Conservation (phyloP, 208 protist species). For the Trypanosoma caninum region DNA sequence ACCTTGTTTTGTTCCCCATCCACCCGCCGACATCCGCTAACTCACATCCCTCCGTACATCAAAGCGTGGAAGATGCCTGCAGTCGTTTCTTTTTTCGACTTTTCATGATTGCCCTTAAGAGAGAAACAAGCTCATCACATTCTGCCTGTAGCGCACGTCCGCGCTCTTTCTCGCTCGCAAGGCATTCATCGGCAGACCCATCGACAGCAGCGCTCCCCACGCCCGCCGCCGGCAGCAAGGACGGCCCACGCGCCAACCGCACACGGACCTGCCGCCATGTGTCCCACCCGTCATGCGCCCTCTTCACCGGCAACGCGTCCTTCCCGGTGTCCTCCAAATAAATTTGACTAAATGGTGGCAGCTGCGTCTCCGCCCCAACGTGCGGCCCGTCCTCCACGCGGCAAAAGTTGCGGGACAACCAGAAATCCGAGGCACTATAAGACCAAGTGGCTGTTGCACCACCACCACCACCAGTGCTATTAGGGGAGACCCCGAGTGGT, state of each 20-base stretch:
- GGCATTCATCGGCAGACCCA: slow-evolving; percentile 6
- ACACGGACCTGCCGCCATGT: slow-evolving; percentile 10
- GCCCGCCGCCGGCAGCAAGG: background rate
- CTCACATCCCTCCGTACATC: background rate
- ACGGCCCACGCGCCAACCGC: background rate
- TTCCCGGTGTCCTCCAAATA: background rate
- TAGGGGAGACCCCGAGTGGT: too few relatives aligned
- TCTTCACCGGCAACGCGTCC: background rate
- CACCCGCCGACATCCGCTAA: background rate
- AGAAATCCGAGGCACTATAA: slow-evolving; percentile 15
- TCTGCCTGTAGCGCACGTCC: slow-evolving; percentile 45
- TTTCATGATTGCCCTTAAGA: slow-evolving; percentile 25
- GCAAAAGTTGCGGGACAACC: slow-evolving; percentile 18
- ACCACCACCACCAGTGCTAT: background rate
- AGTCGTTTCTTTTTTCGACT: background rate
- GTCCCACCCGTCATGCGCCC: slow-evolving; percentile 13
- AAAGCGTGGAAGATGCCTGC: background rate
- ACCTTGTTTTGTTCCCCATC: slow-evolving; percentile 3
- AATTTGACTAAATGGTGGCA: background rate
- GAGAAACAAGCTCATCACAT: slow-evolving; percentile 54
- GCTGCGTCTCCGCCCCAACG: background rate
- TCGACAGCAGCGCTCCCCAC: background rate
- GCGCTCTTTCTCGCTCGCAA: slow-evolving; percentile 32
- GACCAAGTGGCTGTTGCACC: slow-evolving; percentile 14
- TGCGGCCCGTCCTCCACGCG: background rate